Percentiles rank a stretch among this genome's conserved stretches.
phyloP scores from a whole-genome alignment of 2,329 filamentous ascomycete genomes.

The Xylariaceae sp. region DNA sequence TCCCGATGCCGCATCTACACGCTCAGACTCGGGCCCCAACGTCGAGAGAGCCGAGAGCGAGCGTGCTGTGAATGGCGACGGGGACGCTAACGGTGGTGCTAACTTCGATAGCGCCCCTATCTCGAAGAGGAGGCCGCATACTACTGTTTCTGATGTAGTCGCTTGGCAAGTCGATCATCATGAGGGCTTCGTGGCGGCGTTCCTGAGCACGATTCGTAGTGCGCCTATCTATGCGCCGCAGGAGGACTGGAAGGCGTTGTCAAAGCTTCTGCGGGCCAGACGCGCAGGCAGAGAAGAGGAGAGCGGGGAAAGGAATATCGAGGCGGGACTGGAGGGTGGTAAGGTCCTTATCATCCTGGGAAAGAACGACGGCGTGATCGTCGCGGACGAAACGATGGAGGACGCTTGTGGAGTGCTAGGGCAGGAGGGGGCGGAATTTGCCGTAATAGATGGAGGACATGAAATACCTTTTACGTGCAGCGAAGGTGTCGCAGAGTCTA shows the following conservation, averaged over 20 bases:
- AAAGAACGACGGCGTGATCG: constrained; percentile 59
- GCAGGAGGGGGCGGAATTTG: constrained; percentile 49
- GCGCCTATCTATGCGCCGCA: constrained; percentile 64
- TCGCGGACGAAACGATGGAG: constrained; percentile 56
- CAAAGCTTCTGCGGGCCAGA: constrained; percentile 37
- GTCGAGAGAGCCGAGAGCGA: constrained; percentile 23
- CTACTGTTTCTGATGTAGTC: constrained; percentile 58
- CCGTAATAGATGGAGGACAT: constrained; percentile 59
- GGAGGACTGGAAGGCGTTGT: constrained; percentile 55
- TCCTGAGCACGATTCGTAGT: constrained; percentile 64
- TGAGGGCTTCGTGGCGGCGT: constrained; percentile 61
- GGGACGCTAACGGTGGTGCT: constrained; percentile 33
- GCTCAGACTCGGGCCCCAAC: constrained; percentile 9
- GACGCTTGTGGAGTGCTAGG: constrained; percentile 57
- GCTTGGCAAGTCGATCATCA: constrained; percentile 65
- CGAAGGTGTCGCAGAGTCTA: constrained; percentile 47
- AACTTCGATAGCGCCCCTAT: constrained; percentile 45
- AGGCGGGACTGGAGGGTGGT: constrained; percentile 34
- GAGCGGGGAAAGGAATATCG: constrained; percentile 21
- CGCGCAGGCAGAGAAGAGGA: constrained; percentile 9
- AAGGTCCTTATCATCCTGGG: constrained; percentile 63
- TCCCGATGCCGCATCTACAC: constrained; percentile 12
- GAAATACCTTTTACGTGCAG: constrained; percentile 62
- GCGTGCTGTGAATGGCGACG: constrained; percentile 28
- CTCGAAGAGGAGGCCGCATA: constrained; percentile 43